Conservation (phyloP, 2,329 filamentous ascomycete genomes). For the Cytospora leucostoma region DNA sequence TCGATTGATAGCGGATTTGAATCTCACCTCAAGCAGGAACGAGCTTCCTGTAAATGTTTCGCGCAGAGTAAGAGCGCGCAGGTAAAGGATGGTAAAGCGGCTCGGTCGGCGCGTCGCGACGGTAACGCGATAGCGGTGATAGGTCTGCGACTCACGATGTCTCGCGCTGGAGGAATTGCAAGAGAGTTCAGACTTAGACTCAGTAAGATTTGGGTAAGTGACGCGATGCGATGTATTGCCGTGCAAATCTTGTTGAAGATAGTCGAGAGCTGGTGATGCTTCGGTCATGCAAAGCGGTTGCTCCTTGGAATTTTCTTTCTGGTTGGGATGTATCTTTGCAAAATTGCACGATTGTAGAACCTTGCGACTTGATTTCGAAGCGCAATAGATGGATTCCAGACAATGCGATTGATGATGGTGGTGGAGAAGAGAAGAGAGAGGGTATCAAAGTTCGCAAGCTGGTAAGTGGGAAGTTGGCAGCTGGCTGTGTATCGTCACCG, state of each 20-base stretch:
- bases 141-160: not conserved
- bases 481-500: not conserved
- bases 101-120: conserved; percentile 1
- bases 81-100: not conserved
- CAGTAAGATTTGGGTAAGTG: not conserved
- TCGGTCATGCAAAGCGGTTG: not conserved
- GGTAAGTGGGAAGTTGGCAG: not conserved
- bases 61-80: not conserved
- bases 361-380: not conserved
- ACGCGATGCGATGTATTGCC: not conserved
- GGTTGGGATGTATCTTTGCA: not conserved
- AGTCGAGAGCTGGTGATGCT: conserved; percentile 1
- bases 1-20: not conserved
- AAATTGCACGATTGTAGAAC: not conserved
- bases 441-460: conserved; percentile 1
- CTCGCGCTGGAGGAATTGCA: not conserved
- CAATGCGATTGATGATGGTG: not conserved
- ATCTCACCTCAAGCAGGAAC: not conserved
- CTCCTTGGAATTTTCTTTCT: not conserved
- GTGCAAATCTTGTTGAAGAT: conserved; percentile 11
- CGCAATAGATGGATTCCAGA: not conserved
- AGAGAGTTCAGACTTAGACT: not conserved
- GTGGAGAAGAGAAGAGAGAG: not conserved
- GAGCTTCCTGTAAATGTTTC: not conserved
- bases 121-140: conserved; percentile 9